Evolutionary conservation across 2,329 filamentous ascomycete species (phyloP).

Genomic region (Pseudogymnoascus sp.): DNA sequence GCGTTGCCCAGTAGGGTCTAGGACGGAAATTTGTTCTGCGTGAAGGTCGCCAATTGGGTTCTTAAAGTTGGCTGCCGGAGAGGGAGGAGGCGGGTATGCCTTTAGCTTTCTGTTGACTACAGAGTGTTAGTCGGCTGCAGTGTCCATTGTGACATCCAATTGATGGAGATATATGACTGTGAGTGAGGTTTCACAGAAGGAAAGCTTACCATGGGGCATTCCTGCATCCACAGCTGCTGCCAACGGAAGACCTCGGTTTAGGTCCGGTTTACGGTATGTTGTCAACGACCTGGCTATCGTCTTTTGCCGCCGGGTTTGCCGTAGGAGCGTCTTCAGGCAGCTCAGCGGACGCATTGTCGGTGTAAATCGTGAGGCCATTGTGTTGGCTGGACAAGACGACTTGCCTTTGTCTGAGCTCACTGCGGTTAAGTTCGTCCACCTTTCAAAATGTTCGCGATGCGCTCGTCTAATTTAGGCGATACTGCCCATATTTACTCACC

Average conservation of each 20-base stretch:
- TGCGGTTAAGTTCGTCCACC: slow-evolving; percentile 1
- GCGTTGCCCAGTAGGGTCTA: slow-evolving; percentile 80
- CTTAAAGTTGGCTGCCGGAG: slow-evolving; percentile 46
- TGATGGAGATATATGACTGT: not conserved
- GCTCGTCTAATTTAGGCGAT: not conserved
- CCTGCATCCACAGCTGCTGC: slow-evolving; percentile 6
- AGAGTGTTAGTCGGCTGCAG: slow-evolving; percentile 5
- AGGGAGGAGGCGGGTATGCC: slow-evolving; percentile 44
- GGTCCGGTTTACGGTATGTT: slow-evolving; percentile 30
- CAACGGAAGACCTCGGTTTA: slow-evolving; percentile 1
- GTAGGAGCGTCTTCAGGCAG: slow-evolving; percentile 58
- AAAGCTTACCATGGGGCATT: slow-evolving; percentile 1
- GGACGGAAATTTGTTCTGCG: slow-evolving; percentile 56
- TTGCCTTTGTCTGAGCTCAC: slow-evolving; percentile 2
- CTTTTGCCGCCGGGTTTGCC: slow-evolving; percentile 46
- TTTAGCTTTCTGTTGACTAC: slow-evolving; percentile 39
- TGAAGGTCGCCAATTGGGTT: slow-evolving; percentile 63
- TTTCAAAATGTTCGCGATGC: slow-evolving; percentile 7
- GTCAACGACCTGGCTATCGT: slow-evolving; percentile 39
- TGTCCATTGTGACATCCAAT: not conserved
- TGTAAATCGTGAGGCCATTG: slow-evolving; percentile 22
- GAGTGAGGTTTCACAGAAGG: not conserved
- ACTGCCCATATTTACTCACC: not conserved
- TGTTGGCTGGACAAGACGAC: slow-evolving; percentile 11
- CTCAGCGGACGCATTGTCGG: slow-evolving; percentile 54